These are phyloP conservation scores for Chaetomiaceae sp. DNA, from an alignment of 2,329 filamentous ascomycete species.

Conservation along the genomic window DNA sequence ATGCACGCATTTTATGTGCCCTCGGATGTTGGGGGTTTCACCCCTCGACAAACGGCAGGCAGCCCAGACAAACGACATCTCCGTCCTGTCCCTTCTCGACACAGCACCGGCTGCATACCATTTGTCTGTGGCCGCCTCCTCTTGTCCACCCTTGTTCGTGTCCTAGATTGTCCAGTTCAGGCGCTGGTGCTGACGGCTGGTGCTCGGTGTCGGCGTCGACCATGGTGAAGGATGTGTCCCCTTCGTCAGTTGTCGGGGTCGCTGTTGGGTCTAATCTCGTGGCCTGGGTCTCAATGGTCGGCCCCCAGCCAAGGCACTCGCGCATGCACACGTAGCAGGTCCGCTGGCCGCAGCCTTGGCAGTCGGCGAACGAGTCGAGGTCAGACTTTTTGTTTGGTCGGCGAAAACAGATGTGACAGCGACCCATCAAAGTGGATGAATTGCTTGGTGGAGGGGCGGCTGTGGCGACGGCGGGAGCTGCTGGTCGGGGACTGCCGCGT, in stretches of 20 bases:
- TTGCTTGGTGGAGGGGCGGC: background rate
- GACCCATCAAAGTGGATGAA: slow-evolving; percentile 16
- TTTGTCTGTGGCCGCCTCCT: slow-evolving; percentile 40
- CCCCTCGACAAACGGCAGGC: slow-evolving; percentile 35
- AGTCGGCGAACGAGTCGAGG: slow-evolving; percentile 60
- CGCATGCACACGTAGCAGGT: slow-evolving; percentile 66
- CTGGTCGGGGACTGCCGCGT: background rate
- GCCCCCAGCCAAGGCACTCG: slow-evolving; percentile 50
- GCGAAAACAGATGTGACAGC: slow-evolving; percentile 62
- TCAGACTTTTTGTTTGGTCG: slow-evolving; percentile 59
- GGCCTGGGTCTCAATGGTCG: background rate
- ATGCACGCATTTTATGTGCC: no score
- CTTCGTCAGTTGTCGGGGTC: no score
- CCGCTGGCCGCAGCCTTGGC: slow-evolving; percentile 53
- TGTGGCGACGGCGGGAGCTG: background rate
- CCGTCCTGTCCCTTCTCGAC: slow-evolving; percentile 59
- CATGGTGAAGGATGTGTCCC: slow-evolving; percentile 42
- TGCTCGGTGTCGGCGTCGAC: slow-evolving; percentile 33
- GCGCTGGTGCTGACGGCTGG: slow-evolving; percentile 2
- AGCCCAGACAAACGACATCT: slow-evolving; percentile 61
- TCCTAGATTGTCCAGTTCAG: background rate
- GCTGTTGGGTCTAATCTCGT: background rate
- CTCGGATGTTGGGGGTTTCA: slow-evolving; percentile 9
- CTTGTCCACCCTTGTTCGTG: slow-evolving; percentile 32
- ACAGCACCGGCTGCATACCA: slow-evolving; percentile 63